phyloP scores from a whole-genome alignment of 768 basidiomycete species.

The Kwoniella botswanensis region DNA sequence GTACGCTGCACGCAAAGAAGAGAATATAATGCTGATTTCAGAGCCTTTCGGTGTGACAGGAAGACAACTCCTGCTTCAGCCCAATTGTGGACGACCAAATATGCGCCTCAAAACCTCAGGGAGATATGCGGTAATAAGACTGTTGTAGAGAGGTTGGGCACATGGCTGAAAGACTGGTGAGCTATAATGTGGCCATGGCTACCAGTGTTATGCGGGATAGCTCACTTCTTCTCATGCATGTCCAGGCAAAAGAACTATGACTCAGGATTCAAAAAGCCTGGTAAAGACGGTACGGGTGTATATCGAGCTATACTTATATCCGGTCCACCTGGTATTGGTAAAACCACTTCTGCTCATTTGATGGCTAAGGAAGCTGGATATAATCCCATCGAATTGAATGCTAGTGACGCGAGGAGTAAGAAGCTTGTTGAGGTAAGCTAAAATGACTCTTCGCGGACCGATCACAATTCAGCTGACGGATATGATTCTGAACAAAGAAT shows the following conservation, averaged over 20 bases:
- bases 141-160: conserved; percentile 81
- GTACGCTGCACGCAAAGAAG: too few species aligned
- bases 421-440: conserved; percentile 84
- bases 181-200: conserved; percentile 32
- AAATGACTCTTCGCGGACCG: too few species aligned
- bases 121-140: conserved; percentile 96
- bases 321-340: conserved; percentile 95
- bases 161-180: conserved; percentile 88
- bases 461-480: not conserved
- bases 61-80: conserved; percentile 55
- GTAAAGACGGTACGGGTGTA: conserved; percentile 83
- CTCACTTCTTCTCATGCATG: not conserved
- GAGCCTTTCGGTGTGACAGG: conserved; percentile 18
- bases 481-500: conserved; percentile 62
- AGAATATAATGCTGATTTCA: too few species aligned
- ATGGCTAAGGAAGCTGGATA: conserved; percentile 89
- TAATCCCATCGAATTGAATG: conserved; percentile 93
- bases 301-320: conserved; percentile 88
- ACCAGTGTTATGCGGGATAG: not conserved
- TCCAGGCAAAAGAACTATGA: conserved; percentile 75
- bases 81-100: conserved; percentile 93
- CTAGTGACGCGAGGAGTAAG: conserved; percentile 93
- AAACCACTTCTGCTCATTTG: conserved; percentile 93
- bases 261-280: conserved; percentile 87
- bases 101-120: conserved; percentile 83